phyloP scores from a whole-genome alignment of 495 filamentous ascomycete species.

The Extremus antarcticus region DNA sequence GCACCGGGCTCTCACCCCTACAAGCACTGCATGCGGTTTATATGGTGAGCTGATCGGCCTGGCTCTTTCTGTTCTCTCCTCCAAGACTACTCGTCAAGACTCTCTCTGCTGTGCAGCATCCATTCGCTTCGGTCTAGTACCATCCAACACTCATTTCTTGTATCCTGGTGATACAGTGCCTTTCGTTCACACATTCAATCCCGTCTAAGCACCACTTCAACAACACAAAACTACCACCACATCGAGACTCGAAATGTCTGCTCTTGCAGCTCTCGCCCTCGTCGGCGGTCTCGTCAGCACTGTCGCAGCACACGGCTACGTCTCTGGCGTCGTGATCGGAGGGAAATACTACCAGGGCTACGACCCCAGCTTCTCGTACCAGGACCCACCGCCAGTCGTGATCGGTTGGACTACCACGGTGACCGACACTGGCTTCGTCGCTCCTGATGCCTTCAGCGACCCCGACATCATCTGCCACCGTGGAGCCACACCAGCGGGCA shows the following conservation, averaged over 20 bases:
- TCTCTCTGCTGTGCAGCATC: constrained; percentile 2
- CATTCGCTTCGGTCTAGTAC: constrained; percentile 2
- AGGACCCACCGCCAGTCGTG: constrained; percentile 25
- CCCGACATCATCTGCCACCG: constrained; percentile 56
- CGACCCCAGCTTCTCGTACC: constrained; percentile 12
- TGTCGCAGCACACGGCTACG: constrained; percentile 51
- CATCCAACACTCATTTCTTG: not conserved
- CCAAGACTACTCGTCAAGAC: not conserved
- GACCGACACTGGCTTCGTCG: constrained; percentile 47
- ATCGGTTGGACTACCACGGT: constrained; percentile 34
- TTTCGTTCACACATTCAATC: not conserved
- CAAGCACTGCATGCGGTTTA: not conserved
- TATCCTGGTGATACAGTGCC: constrained; percentile 1
- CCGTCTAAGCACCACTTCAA: not conserved
- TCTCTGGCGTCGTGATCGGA: constrained; percentile 47
- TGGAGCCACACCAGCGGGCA: constrained; percentile 40
- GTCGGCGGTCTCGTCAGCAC: constrained; percentile 35
- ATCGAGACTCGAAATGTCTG: not conserved
- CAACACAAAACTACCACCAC: not conserved
- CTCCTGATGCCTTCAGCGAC: constrained; percentile 24
- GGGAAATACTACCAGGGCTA: constrained; percentile 36
- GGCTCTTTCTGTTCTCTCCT: not conserved
- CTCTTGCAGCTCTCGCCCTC: constrained; percentile 31
- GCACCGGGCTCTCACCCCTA: not conserved
- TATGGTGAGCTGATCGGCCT: not conserved